Evolutionary conservation across 75 land plant species (phyloP), one percentile per base, ranked within the genome.

Genomic region (Cunninghamia lanceolata): DNA sequence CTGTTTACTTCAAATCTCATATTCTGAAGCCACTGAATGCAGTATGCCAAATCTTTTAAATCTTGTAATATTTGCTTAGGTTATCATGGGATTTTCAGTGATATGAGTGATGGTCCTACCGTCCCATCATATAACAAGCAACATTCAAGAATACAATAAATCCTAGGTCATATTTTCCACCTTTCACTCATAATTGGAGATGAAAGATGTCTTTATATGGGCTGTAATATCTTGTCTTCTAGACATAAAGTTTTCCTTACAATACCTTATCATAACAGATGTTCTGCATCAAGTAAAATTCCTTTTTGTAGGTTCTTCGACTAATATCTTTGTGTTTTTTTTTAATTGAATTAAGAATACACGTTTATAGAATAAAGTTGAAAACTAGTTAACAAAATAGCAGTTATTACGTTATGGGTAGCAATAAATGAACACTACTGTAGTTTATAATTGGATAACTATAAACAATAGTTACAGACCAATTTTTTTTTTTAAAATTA

Each of bases 231-330:
- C 45, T 40, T 39, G 43, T 77, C 43, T 40, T 40, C 17, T 17
- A 77, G 40, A 77, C 28, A 77, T 77, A 9, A 77, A 53, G 25
- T 8, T 70, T 78, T 70, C 79, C 10, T 83, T 38, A 10, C 4
- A 25, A 28, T n/a, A 80, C 13, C 82, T 80, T 28, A 45, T 25
- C 32, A 28, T 0, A 42, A 80, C 45, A 25, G 14, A 80, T 80
- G 30, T 80, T 42, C 34, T 45, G n/a, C 10, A n/a, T 80, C n/a
- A 42, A 28, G n/a, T 80, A 80, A 45, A 78, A 43, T 21, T 45
- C 32, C 32, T 80, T 80, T n/a, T n/a, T n/a, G n/a, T n/a, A n/a
- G n/a, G n/a, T n/a, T 80, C 82, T 80, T 80, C 10, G 3, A n/a
- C 32, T n/a, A n/a, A n/a, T n/a, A n/a, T n/a, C n/a, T n/a, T n/a